Evolutionary conservation across 2,329 filamentous ascomycete species (phyloP).

Genomic region (Catunica adiposa): DNA sequence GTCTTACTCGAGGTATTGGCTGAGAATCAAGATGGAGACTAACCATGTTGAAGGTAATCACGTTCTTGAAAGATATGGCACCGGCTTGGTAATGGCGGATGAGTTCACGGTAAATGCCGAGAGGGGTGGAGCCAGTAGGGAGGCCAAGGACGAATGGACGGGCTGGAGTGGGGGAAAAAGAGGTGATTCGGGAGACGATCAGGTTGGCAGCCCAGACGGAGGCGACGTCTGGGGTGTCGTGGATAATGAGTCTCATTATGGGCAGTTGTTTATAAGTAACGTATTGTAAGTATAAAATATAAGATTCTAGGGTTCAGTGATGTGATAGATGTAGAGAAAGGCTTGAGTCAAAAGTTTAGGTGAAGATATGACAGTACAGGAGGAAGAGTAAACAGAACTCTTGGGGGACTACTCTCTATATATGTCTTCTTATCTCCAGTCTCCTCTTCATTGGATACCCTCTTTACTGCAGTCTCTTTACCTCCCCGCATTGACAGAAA

Average conservation of each 20-base stretch:
- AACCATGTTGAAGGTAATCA: conserved; percentile 87
- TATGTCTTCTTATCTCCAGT: too few species aligned
- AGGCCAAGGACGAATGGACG: conserved; percentile 70
- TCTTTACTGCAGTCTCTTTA: too few species aligned
- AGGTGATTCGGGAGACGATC: conserved; percentile 65
- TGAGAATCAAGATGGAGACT: conserved; percentile 15
- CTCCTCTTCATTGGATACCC: too few species aligned
- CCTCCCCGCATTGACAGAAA: too few species aligned
- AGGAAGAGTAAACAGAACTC: too few species aligned
- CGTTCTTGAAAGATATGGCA: conserved; percentile 62
- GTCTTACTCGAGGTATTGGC: too few species aligned
- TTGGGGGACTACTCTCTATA: too few species aligned
- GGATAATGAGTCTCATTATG: conserved; percentile 68
- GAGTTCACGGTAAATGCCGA: conserved; percentile 60
- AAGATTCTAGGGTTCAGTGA: neutral
- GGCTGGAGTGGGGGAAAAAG: conserved; percentile 53
- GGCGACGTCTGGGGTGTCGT: conserved; percentile 50
- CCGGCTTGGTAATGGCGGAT: conserved; percentile 55
- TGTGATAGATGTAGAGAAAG: neutral
- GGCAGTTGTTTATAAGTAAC: conserved; percentile 15
- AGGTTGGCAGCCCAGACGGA: conserved; percentile 68
- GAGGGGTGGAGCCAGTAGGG: conserved; percentile 67
- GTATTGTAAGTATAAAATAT: neutral
- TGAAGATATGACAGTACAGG: too few species aligned
- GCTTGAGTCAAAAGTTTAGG: neutral